Percentiles rank a stretch among this genome's conserved stretches.
These are phyloP conservation scores for Clarireedia sp. DNA, from an alignment of 2,329 filamentous ascomycete species.

Conservation along the genomic window DNA sequence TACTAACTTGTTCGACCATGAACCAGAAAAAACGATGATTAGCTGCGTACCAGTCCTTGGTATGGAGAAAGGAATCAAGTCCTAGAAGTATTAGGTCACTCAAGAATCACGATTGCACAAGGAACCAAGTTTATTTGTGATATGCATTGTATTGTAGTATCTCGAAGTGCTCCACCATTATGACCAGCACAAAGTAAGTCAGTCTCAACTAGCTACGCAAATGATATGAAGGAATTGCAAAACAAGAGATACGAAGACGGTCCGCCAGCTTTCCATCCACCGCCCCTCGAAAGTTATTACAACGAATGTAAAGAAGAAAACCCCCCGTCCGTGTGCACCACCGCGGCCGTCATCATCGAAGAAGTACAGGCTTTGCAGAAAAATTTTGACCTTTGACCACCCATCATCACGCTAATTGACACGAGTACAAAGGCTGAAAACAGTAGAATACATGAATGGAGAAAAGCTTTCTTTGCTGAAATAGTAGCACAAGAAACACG, in stretches of 20 bases:
- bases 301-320: constrained; percentile 27
- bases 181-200: constrained; percentile 22
- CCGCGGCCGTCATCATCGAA: constrained; percentile 7
- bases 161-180: constrained; percentile 12
- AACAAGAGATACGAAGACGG: constrained; percentile 20
- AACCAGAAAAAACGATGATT: too few relatives aligned
- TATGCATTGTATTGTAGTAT: constrained; percentile 7
- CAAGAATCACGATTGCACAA: neutral
- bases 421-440: constrained; percentile 20
- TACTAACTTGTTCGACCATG: neutral
- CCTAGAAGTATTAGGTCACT: neutral
- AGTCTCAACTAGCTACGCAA: constrained; percentile 11
- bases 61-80: too few relatives aligned
- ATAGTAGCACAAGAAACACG: constrained; percentile 15
- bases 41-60: too few relatives aligned
- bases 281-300: constrained; percentile 22
- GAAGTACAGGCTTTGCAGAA: constrained; percentile 12
- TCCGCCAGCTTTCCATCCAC: constrained; percentile 24
- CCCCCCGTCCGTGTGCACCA: constrained; percentile 11
- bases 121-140: neutral
- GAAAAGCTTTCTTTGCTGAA: constrained; percentile 7
- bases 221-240: constrained; percentile 13
- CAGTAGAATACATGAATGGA: constrained; percentile 28
- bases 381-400: constrained; percentile 11
- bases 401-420: constrained; percentile 31